Base-by-base conservation (phyloP, 177 flowering plant genomes). In the Vitis hybrid region DNA sequence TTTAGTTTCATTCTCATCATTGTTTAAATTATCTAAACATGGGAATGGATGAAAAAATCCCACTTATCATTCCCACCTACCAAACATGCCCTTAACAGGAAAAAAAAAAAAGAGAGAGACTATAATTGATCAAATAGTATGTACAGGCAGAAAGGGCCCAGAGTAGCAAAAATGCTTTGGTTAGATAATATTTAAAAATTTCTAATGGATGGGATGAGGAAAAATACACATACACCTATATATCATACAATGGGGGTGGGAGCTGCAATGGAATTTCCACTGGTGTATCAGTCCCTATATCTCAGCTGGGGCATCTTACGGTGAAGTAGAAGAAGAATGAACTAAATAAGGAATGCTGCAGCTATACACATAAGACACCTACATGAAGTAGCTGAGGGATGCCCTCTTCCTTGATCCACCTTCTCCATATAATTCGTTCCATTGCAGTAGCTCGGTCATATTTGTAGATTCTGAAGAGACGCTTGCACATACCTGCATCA, bases 371-470 rank as follows among this genome's bases (percentile, higher is more conserved):
- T 61, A 58, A 9, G 45, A 18, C 26, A 68, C 60, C 80, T 82
- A 89, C 93, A 89, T 85, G 79, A 89, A 89, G 73, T 89, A 89
- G 75, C 90, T 88, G 3, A 85, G 81, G 5, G 87, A 75, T 67
- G 31, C 76, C 85, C 82, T 86, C 77, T 81, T 82, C 62, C 93
- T 84, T 0, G 93, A 87, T 51, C 93, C 90, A 33, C 93, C 93
- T 82, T 89, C 93, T 60, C 93, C 93, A 22, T 87, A 89, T 10
- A 87, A 79, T 11, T 89, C 93, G 72, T 89, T 89, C 93, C 93
- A 89, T 63, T 89, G 93, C 1, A 73, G 66, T 5, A 89, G 87
- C 80, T 89, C 93, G 21, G 57, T 87, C 90, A 87, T 89, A 65
- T 89, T 89, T 60, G 81, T 55, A 10, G 91, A 87, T 71, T 89